phyloP scores from a whole-genome alignment of 129 eudicot genomes.

The Sambucus nigra region DNA sequence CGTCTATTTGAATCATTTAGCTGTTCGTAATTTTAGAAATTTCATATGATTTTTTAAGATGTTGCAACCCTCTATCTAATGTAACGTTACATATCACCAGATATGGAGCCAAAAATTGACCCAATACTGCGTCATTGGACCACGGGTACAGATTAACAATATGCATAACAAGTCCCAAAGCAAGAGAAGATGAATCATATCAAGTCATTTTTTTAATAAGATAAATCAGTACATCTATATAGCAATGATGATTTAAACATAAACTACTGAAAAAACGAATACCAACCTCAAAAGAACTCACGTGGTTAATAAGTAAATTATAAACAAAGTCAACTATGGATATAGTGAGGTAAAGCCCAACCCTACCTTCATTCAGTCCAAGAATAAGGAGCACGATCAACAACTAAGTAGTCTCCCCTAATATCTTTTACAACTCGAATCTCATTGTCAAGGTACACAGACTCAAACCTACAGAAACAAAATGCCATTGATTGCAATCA shows the following conservation, averaged over 20 bases:
- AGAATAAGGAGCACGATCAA: conserved; percentile 79
- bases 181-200: background rate
- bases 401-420: conserved; percentile 78
- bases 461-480: conserved; percentile 63
- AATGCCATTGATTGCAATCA: conserved; percentile 5
- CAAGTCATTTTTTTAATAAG: background rate
- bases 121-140: too few species aligned
- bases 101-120: too few species aligned
- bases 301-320: background rate
- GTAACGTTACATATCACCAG: too few species aligned
- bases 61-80: too few species aligned
- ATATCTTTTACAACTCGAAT: conserved; percentile 85
- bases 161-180: background rate
- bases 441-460: conserved; percentile 69
- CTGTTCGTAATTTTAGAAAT: too few species aligned
- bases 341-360: conserved; percentile 2
- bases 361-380: conserved; percentile 64
- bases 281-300: background rate
- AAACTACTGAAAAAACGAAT: background rate
- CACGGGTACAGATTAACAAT: too few species aligned
- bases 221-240: background rate
- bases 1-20: too few species aligned
- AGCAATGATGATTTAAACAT: background rate
- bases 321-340: background rate
- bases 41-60: too few species aligned